These are phyloP conservation scores for Cystobasidium tubakii DNA, from an alignment of 768 basidiomycete genomes.

Conservation along the genomic window DNA sequence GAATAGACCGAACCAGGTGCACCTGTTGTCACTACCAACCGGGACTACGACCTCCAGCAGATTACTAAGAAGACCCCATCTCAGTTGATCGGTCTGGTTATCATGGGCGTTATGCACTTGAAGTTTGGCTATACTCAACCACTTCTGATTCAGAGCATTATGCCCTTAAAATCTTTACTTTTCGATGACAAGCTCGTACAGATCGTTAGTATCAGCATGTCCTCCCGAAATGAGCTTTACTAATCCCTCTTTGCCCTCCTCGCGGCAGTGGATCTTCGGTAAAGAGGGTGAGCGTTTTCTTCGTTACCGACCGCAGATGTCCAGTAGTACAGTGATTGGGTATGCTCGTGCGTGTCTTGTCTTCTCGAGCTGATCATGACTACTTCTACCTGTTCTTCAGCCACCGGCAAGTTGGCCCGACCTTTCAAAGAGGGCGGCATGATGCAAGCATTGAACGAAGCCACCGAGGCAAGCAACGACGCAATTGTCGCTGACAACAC, in stretches of 20 bases:
- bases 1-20: slow-evolving; percentile 57
- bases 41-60: slow-evolving; percentile 88
- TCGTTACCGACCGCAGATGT: too few relatives aligned
- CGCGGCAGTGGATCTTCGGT: slow-evolving; percentile 58
- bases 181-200: not conserved
- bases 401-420: slow-evolving; percentile 79
- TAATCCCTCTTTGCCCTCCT: too few relatives aligned
- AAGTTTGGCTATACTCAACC: slow-evolving; percentile 96
- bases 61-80: slow-evolving; percentile 61
- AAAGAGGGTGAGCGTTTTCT: slow-evolving; percentile 50
- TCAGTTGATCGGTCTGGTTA: slow-evolving; percentile 48
- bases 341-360: too few relatives aligned
- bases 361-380: too few relatives aligned
- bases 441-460: slow-evolving; percentile 30
- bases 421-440: slow-evolving; percentile 67
- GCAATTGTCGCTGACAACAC: slow-evolving; percentile 4
- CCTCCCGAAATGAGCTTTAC: too few relatives aligned
- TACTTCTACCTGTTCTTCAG: slow-evolving; percentile 46
- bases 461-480: slow-evolving; percentile 19
- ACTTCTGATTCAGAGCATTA: slow-evolving; percentile 86
- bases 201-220: not conserved
- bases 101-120: slow-evolving; percentile 57
- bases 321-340: too few relatives aligned
- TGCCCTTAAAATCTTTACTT: slow-evolving; percentile 76
- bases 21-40: slow-evolving; percentile 81